phyloP scores from a whole-genome alignment of 2,329 filamentous ascomycete genomes.

The Alternaria sp. region DNA sequence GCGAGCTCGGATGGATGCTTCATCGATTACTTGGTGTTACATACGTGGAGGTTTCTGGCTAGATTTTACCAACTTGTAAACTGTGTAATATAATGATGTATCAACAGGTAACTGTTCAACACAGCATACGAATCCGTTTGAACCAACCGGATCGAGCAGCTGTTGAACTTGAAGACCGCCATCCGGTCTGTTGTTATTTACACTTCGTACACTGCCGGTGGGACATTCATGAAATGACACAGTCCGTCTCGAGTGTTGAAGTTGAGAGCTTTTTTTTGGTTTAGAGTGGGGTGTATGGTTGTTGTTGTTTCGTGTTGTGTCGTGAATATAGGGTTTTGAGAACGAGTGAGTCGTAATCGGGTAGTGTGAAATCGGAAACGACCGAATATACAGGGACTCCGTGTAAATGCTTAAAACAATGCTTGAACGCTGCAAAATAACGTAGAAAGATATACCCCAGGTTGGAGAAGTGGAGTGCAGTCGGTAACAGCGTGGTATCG shows the following conservation, averaged over 20 bases:
- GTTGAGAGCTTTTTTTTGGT: constrained; percentile 5
- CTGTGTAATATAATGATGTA: not conserved
- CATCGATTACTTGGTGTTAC: constrained; percentile 6
- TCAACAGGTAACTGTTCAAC: not conserved
- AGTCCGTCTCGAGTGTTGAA: constrained; percentile 2
- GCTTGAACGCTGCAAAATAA: constrained; percentile 16
- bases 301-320: constrained; percentile 2
- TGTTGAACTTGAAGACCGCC: not conserved
- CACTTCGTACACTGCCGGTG: not conserved
- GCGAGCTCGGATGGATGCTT: not conserved
- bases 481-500: not conserved
- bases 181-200: not conserved
- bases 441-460: not conserved
- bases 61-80: not conserved
- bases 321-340: constrained; percentile 2
- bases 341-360: constrained; percentile 6
- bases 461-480: not conserved
- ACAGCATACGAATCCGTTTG: not conserved
- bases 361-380: constrained; percentile 8
- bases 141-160: not conserved
- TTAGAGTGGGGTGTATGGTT: constrained; percentile 19
- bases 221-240: not conserved
- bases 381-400: constrained; percentile 14
- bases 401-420: constrained; percentile 16
- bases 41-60: constrained; percentile 1